phyloP scores from a whole-genome alignment of 208 protist genomes.

The Leishmania amazonensis region DNA sequence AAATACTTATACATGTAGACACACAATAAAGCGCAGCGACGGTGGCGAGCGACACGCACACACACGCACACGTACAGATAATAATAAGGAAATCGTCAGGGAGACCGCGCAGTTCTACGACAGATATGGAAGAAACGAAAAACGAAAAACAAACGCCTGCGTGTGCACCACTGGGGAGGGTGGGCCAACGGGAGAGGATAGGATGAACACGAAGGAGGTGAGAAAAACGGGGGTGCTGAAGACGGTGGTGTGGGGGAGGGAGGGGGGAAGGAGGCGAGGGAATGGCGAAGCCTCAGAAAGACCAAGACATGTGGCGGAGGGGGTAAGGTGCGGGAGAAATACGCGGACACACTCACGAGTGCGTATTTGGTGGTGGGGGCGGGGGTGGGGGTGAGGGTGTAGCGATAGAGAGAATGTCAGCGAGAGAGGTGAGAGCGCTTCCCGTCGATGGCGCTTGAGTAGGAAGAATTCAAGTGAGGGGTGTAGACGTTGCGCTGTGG shows the following conservation, averaged over 20 bases:
- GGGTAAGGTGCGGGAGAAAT: neutral
- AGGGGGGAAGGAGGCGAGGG: neutral
- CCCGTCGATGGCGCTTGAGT: neutral
- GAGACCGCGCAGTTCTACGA: no score
- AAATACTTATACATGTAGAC: no score
- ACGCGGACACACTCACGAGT: neutral
- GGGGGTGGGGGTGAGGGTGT: no score
- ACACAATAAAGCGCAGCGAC: no score
- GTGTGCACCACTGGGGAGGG: no score
- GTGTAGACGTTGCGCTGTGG: neutral
- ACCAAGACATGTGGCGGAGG: neutral
- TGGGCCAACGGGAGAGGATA: neutral
- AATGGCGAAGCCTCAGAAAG: neutral
- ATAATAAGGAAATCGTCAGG: no score
- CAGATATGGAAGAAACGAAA: no score
- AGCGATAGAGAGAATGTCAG: neutral
- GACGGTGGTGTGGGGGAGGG: no score
- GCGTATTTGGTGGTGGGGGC: neutral
- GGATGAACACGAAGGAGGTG: neutral
- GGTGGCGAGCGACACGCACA: no score
- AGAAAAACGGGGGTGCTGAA: neutral
- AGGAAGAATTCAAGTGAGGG: neutral
- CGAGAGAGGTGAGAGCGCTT: neutral
- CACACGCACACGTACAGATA: no score
- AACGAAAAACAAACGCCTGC: no score